These are phyloP conservation scores for Backusella westeae DNA, from an alignment of 192 early-diverging fungal genomes.

Conservation along the genomic window DNA sequence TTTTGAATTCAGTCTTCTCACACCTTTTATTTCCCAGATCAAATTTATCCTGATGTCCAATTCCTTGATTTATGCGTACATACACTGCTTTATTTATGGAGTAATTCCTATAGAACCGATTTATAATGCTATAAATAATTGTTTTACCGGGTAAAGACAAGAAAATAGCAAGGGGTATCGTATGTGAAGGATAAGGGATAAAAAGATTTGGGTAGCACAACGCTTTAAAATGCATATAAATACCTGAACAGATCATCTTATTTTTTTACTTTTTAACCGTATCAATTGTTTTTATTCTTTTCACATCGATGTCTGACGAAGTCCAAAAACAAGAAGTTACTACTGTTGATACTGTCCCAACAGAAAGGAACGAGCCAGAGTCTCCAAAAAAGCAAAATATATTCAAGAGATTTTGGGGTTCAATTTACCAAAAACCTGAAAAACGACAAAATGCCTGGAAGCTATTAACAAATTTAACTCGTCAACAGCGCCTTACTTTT, in stretches of 20 bases:
- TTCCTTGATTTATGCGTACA: not conserved
- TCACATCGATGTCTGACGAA: not conserved
- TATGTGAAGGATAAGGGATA: not conserved
- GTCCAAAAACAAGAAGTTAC: not conserved
- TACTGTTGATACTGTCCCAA: not conserved
- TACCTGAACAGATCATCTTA: not conserved
- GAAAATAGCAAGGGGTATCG: not conserved
- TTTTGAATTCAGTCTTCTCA: not conserved
- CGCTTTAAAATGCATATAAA: not conserved
- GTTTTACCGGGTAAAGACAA: not conserved
- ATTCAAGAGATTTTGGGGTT: slow-evolving; percentile 11
- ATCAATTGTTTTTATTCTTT: not conserved
- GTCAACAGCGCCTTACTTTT: slow-evolving; percentile 21
- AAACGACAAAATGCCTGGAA: slow-evolving; percentile 24
- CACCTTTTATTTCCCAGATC: not conserved
- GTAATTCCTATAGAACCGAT: not conserved
- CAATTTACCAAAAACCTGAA: slow-evolving; percentile 27
- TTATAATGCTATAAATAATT: not conserved
- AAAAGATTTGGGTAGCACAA: not conserved
- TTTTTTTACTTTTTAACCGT: not conserved
- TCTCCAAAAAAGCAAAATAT: not conserved
- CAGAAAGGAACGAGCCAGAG: not conserved
- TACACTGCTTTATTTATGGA: not conserved
- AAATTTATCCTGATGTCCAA: not conserved
- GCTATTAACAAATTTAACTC: slow-evolving; percentile 24